phyloP scores from a whole-genome alignment of 805 yeast genomes.

The Candida dajiaensis region DNA sequence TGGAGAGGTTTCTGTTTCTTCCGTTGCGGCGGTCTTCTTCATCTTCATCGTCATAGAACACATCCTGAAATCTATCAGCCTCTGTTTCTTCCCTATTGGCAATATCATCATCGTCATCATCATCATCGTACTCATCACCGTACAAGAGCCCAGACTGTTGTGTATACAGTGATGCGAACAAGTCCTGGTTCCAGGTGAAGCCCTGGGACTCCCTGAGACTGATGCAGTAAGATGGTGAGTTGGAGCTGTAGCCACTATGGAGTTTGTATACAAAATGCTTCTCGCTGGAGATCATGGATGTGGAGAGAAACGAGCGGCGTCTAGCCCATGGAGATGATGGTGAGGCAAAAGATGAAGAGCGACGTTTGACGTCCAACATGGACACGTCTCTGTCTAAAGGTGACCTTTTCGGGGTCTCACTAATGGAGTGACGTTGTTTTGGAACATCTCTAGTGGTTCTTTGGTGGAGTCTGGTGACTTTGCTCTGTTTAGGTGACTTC shows the following conservation, averaged over 20 bases:
- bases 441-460: background rate
- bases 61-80: conserved; percentile 1
- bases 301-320: conserved; percentile 50
- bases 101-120: conserved; percentile 11
- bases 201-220: conserved; percentile 64
- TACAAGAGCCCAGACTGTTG: conserved; percentile 41
- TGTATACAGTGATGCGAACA: conserved; percentile 67
- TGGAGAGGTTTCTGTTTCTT: conserved; percentile 7
- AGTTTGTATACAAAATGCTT: conserved; percentile 47
- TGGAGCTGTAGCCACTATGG: background rate
- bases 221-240: conserved; percentile 31
- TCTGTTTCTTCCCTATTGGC: conserved; percentile 1
- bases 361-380: background rate
- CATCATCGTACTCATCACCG: conserved; percentile 27
- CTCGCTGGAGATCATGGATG: conserved; percentile 53
- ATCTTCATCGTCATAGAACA: background rate
- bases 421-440: background rate
- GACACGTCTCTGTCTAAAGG: background rate
- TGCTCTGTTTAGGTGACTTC: background rate
- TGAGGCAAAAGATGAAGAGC: conserved; percentile 16
- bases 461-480: background rate
- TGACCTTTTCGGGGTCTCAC: background rate
- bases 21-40: background rate
- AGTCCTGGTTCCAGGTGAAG: conserved; percentile 69
- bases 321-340: conserved; percentile 46